Conservation (phyloP, 2,329 filamentous ascomycete genomes). For the Fusarium nurragi region DNA sequence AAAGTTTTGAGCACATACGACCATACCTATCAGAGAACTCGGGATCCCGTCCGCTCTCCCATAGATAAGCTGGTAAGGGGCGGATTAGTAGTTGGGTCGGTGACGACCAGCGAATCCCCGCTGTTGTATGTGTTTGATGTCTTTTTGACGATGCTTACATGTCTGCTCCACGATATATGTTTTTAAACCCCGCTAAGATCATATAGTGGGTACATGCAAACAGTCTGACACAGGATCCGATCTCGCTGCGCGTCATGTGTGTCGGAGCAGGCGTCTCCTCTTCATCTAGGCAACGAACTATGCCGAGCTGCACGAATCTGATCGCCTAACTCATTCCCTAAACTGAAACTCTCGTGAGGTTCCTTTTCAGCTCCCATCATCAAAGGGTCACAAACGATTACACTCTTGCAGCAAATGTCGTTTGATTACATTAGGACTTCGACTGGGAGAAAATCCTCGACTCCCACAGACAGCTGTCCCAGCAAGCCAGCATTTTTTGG, state of each 20-base stretch:
- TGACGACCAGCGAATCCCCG: neutral
- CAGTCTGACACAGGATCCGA: neutral
- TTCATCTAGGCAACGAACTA: neutral
- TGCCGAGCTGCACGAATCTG: neutral
- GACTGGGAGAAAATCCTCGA: neutral
- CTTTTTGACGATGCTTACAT: neutral
- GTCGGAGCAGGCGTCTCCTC: neutral
- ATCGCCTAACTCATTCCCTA: neutral
- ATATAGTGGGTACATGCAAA: conserved; percentile 1
- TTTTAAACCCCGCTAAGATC: neutral
- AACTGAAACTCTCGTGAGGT: neutral
- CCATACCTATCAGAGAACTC: neutral
- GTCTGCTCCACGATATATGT: neutral
- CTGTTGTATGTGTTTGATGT: neutral
- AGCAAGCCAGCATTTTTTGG: conserved; percentile 6
- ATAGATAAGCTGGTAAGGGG: neutral
- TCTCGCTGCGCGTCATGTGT: neutral
- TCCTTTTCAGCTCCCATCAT: neutral
- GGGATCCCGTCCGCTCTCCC: neutral
- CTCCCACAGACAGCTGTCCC: neutral
- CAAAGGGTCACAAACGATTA: too few relatives aligned
- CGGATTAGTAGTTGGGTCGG: neutral
- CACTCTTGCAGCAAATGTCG: neutral
- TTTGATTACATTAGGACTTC: neutral
- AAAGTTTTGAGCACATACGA: neutral